These are phyloP conservation scores for Tripterygium wilfordii DNA, from an alignment of 177 flowering plant species.

Conservation along the genomic window DNA sequence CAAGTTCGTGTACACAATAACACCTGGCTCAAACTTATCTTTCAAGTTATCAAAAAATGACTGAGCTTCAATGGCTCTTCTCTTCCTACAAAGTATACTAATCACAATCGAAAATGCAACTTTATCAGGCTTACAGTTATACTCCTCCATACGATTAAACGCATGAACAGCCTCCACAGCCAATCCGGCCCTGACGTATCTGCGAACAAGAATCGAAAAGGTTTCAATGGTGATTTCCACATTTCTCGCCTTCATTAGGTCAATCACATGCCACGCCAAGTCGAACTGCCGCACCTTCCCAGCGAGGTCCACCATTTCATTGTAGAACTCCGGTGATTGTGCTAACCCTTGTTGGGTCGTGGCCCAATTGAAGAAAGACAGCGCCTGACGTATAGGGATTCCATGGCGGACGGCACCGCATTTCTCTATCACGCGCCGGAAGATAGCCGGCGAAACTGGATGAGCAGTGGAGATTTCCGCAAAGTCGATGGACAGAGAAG, in stretches of 20 bases:
- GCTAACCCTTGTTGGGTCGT: slow-evolving; percentile 11
- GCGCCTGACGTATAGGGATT: slow-evolving; percentile 57
- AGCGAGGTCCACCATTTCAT: slow-evolving; percentile 62
- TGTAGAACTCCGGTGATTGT: slow-evolving; percentile 30
- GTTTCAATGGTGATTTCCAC: slow-evolving; percentile 39
- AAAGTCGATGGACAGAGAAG: slow-evolving; percentile 45
- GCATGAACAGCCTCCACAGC: slow-evolving; percentile 80
- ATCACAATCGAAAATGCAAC: slow-evolving; percentile 56
- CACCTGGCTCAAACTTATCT: slow-evolving; percentile 59
- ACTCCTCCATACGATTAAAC: slow-evolving; percentile 88
- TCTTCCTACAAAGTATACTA: slow-evolving; percentile 55
- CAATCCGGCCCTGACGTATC: slow-evolving; percentile 75
- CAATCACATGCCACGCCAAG: slow-evolving; percentile 70
- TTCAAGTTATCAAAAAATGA: slow-evolving; percentile 63
- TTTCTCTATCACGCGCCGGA: slow-evolving; percentile 46
- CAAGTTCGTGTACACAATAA: slow-evolving; percentile 60
- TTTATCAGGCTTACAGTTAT: slow-evolving; percentile 58
- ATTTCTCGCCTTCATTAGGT: slow-evolving; percentile 41
- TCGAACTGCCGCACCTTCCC: slow-evolving; percentile 72
- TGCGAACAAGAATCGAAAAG: slow-evolving; percentile 47
- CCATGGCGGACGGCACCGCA: no score
- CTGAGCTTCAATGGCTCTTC: slow-evolving; percentile 66
- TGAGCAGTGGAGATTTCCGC: slow-evolving; percentile 19
- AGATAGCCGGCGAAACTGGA: slow-evolving; percentile 34
- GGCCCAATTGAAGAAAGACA: slow-evolving; percentile 83